Evolutionary conservation across 805 yeast genomes (phyloP).

Genomic region (Hanseniaspora pseudoguilliermondii): DNA sequence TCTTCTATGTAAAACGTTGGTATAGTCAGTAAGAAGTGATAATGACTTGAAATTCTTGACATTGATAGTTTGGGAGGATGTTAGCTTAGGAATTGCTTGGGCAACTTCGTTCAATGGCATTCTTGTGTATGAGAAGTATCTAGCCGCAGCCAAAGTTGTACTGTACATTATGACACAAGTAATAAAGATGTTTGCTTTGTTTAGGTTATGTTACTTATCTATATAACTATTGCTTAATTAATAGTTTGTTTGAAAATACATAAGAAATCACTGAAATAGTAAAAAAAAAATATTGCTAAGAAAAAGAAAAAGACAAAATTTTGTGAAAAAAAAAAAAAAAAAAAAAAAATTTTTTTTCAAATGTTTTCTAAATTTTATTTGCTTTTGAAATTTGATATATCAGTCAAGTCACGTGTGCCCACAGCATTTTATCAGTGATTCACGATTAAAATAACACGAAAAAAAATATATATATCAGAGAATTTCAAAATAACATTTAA

Average conservation of each 20-base stretch:
- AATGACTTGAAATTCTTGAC: constrained; percentile 7
- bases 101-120: neutral
- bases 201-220: neutral
- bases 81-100: neutral
- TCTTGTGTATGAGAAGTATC: neutral
- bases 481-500: too few species aligned
- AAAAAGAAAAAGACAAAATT: neutral
- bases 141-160: neutral
- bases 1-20: constrained; percentile 36
- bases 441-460: too few species aligned
- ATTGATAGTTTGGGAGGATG: neutral
- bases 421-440: neutral
- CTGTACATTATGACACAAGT: neutral
- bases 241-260: too few species aligned
- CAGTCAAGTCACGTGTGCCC: neutral
- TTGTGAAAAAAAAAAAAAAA: neutral
- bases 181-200: neutral
- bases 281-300: neutral
- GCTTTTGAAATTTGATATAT: too few species aligned
- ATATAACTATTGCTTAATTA: too few species aligned
- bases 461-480: too few species aligned
- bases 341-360: neutral
- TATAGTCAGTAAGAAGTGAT: neutral
- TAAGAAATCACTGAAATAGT: too few species aligned
- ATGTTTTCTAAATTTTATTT: neutral